Evolutionary conservation across 208 protist genomes (phyloP), one percentile per base, ranked within the genome.

Genomic region (Borovskyia barvae): DNA sequence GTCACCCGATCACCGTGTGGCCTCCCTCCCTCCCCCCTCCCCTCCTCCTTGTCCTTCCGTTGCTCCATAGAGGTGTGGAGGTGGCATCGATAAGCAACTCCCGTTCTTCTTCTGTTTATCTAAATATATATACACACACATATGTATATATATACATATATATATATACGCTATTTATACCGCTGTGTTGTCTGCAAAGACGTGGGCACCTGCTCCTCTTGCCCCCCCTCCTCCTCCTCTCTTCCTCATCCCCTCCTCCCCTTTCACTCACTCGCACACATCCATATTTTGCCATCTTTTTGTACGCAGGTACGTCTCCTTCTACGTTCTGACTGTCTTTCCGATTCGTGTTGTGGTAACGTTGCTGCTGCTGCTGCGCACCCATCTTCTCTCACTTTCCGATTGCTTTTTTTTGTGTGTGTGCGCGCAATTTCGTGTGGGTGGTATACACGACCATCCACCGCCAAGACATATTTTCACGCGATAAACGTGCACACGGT

Each of bases 341-440:
- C 50, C 4, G 28, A n/a, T n/a, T n/a, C n/a, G n/a, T n/a, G n/a
- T n/a, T n/a, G n/a, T n/a, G n/a, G n/a, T n/a, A n/a, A n/a, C n/a
- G n/a, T n/a, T n/a, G n/a, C n/a, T n/a, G n/a, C n/a, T n/a, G n/a
- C n/a, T n/a, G n/a, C n/a, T n/a, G n/a, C n/a, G n/a, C n/a, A n/a
- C n/a, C n/a, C n/a, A n/a, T n/a, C n/a, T n/a, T n/a, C n/a, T 45
- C 24, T 15, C 40, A 25, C 40, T 48, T 26, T 62, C 50, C 28
- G 43, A 37, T 30, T 40, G 45, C n/a, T n/a, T n/a, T n/a, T n/a
- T n/a, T n/a, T n/a, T n/a, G n/a, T n/a, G n/a, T n/a, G n/a, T n/a
- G n/a, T n/a, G n/a, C n/a, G n/a, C n/a, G n/a, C n/a, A n/a, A n/a
- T n/a, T n/a, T n/a, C n/a, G n/a, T n/a, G n/a, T n/a, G n/a, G n/a